Conservation (phyloP, 345 rosid genomes). For the Orychophragmus violaceus region DNA sequence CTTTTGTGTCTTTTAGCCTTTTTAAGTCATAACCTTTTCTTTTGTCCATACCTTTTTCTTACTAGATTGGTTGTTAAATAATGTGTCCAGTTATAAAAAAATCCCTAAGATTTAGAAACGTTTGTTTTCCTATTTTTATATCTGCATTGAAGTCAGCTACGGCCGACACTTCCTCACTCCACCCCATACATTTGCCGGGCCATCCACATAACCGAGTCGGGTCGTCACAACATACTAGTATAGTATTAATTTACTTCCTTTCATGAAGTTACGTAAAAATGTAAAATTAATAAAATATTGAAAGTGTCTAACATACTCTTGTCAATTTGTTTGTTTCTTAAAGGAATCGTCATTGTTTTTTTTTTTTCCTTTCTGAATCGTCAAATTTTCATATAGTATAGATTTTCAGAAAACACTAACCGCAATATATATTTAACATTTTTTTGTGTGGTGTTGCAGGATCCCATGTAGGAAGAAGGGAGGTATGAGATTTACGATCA, state of each 20-base stretch:
- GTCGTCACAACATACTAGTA: background rate
- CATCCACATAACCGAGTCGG: background rate
- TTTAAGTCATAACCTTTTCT: conserved; percentile 15
- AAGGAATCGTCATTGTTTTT: no score
- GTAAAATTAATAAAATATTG: background rate
- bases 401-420: background rate
- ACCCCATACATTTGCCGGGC: conserved; percentile 24
- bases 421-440: background rate
- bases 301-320: background rate
- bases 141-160: conserved; percentile 6
- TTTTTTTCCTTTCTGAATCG: no score
- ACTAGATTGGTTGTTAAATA: background rate
- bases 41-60: background rate
- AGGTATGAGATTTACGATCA: conserved; percentile 57
- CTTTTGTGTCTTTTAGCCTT: conserved; percentile 20
- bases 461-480: conserved; percentile 59
- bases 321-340: background rate
- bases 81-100: background rate
- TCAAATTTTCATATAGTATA: background rate
- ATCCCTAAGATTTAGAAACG: background rate
- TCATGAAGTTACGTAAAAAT: background rate
- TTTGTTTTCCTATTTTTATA: background rate
- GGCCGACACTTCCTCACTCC: conserved; percentile 18
- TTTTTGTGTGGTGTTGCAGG: conserved; percentile 29
- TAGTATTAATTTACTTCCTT: background rate